Conservation (phyloP, 331 rosid genomes). For the Rhamnella rubrinervis region DNA sequence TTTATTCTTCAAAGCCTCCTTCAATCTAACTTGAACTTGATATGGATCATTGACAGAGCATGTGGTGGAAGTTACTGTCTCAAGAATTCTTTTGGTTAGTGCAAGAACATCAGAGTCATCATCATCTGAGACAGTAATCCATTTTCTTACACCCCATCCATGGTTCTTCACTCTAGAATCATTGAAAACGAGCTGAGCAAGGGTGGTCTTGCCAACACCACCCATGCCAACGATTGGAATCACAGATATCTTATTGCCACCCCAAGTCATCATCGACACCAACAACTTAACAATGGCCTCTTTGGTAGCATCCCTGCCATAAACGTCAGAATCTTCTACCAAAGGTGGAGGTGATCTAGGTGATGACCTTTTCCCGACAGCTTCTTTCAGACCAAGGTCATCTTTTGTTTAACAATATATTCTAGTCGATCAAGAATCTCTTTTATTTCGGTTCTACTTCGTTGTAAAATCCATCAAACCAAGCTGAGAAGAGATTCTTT, state of each 20-base stretch:
- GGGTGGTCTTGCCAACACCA: slow-evolving; percentile 22
- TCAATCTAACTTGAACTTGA: too few relatives aligned
- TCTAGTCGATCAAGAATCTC: too few relatives aligned
- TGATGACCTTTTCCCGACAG: too few relatives aligned
- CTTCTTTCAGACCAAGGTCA: too few relatives aligned
- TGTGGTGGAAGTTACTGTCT: neutral
- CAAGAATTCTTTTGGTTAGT: slow-evolving; percentile 1
- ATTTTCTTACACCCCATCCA: neutral
- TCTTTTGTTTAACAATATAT: too few relatives aligned
- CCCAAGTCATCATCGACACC: neutral
- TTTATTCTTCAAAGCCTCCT: too few relatives aligned
- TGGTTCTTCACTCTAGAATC: slow-evolving; percentile 7
- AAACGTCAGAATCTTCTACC: too few relatives aligned
- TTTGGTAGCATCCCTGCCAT: too few relatives aligned
- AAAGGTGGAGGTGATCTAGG: neutral
- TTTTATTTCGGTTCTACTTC: neutral
- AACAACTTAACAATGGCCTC: too few relatives aligned
- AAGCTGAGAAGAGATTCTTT: neutral
- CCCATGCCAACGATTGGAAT: slow-evolving; percentile 31
- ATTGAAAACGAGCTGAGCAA: slow-evolving; percentile 19
- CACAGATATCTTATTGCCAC: too few relatives aligned
- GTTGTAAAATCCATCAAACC: neutral
- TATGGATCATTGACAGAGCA: neutral
- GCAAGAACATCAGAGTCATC: neutral
- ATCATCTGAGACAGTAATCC: slow-evolving; percentile 14